Conservation (phyloP, 2,329 filamentous ascomycete genomes). For the Tolypocladium amazonense region DNA sequence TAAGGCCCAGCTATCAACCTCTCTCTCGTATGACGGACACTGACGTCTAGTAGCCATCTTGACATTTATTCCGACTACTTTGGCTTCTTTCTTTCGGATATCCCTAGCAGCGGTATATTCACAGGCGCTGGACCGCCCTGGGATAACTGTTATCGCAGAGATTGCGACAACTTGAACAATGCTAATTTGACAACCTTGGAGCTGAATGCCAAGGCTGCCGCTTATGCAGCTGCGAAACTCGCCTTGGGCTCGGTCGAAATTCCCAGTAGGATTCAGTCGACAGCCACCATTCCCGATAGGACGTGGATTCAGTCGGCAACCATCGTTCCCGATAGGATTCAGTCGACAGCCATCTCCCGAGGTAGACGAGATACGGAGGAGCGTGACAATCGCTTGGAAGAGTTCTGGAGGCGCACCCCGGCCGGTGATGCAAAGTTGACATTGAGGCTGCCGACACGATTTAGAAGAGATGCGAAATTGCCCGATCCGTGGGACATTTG, state of each 20-base stretch:
- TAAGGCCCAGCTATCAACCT: constrained; percentile 3
- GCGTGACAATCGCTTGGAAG: too few species aligned
- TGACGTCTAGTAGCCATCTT: constrained; percentile 12
- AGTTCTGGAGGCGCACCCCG: too few species aligned
- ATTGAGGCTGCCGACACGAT: too few species aligned
- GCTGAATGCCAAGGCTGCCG: constrained; percentile 33
- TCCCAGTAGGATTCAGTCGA: too few species aligned
- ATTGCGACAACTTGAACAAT: constrained; percentile 28
- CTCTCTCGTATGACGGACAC: neutral
- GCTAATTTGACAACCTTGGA: constrained; percentile 30
- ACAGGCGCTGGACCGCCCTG: constrained; percentile 20
- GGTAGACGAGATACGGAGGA: too few species aligned
- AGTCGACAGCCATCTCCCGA: too few species aligned
- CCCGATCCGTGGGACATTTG: too few species aligned
- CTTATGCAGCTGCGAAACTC: constrained; percentile 34
- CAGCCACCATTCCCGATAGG: too few species aligned
- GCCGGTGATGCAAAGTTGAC: too few species aligned
- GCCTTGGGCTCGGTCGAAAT: constrained; percentile 22
- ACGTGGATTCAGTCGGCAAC: too few species aligned
- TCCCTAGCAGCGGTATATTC: constrained; percentile 26
- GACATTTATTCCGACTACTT: constrained; percentile 25
- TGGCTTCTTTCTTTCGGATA: constrained; percentile 23
- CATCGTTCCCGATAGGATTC: constrained; percentile 1
- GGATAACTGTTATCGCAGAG: constrained; percentile 28
- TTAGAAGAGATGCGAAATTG: too few species aligned